phyloP scores from a whole-genome alignment of 2,329 filamentous ascomycete genomes.

The Elsinoe batatas region DNA sequence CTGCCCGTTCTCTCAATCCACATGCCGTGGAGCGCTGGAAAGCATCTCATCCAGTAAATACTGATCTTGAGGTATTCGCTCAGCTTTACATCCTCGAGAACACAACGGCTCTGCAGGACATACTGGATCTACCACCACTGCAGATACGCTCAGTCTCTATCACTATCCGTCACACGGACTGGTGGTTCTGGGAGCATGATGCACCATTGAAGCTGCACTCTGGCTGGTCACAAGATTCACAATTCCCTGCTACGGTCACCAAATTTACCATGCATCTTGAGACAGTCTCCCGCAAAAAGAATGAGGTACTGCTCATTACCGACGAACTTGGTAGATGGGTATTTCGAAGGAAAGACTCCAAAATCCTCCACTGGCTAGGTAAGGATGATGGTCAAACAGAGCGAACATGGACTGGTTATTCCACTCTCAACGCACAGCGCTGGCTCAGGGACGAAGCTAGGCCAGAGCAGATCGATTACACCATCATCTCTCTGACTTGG shows the following conservation, averaged over 20 bases:
- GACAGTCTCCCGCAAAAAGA: conserved; percentile 36
- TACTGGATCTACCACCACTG: conserved; percentile 18
- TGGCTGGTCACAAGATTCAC: conserved; percentile 18
- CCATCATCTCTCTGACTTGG: conserved; percentile 34
- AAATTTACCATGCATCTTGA: conserved; percentile 41
- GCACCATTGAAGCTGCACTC: conserved; percentile 20
- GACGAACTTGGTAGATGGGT: conserved; percentile 29
- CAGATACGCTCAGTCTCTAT: conserved; percentile 22
- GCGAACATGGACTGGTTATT: conserved; percentile 40
- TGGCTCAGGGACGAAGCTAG: conserved; percentile 38
- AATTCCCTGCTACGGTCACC: conserved; percentile 14
- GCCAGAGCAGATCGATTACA: conserved; percentile 34
- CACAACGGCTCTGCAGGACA: conserved; percentile 11
- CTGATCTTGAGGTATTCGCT: conserved; percentile 13
- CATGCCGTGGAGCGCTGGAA: conserved; percentile 1
- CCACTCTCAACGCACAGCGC: conserved; percentile 23
- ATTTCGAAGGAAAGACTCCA: conserved; percentile 24
- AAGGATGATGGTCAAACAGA: conserved; percentile 23
- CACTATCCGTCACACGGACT: conserved; percentile 29
- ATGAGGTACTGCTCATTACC: conserved; percentile 38
- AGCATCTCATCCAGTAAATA: conserved; percentile 1
- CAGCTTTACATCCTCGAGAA: conserved; percentile 14
- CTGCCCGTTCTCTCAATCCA: neutral
- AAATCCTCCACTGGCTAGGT: neutral
- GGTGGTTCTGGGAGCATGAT: conserved; percentile 30